Evolutionary conservation across 371 early-diverging fungal genomes (phyloP).

Genomic region (Parasitella parasitica): DNA sequence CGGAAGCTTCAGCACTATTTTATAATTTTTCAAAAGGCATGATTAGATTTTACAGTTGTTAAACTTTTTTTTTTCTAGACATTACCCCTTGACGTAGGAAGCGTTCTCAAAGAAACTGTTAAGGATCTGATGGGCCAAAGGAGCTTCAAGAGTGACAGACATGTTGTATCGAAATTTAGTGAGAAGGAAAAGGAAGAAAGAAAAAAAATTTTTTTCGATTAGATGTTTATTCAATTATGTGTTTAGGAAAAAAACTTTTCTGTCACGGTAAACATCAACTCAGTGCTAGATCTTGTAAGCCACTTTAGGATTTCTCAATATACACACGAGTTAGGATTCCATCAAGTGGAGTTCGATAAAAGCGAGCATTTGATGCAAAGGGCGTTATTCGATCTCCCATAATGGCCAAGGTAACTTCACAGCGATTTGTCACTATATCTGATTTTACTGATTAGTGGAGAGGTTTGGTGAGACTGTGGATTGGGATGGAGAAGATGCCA

Average conservation of each 20-base stretch:
- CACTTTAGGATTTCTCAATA: no score
- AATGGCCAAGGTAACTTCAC: no score
- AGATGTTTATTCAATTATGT: no score
- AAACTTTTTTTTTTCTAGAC: not conserved
- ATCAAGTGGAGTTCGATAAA: no score
- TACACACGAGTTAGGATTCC: no score
- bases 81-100: conserved; percentile 79
- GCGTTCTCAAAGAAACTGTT: conserved; percentile 78
- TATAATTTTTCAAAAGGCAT: no score
- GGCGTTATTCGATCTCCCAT: no score
- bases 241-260: conserved; percentile 1
- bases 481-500: not conserved
- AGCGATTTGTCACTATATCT: no score
- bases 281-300: not conserved
- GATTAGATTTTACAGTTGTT: not conserved
- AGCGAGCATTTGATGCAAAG: no score
- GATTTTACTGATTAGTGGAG: no score
- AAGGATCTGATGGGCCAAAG: conserved; percentile 62
- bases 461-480: no score
- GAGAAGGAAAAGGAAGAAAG: conserved; percentile 12
- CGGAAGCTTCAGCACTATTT: conserved; percentile 70
- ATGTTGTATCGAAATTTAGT: conserved; percentile 27
- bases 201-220: conserved; percentile 19
- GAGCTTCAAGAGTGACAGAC: conserved; percentile 68
- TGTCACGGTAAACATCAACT: conserved; percentile 1